A percentile compares a stretch with the other conserved stretches of the same genome.
phyloP scores from a whole-genome alignment of 2,329 filamentous ascomycete species.

The Venturia pyrina region DNA sequence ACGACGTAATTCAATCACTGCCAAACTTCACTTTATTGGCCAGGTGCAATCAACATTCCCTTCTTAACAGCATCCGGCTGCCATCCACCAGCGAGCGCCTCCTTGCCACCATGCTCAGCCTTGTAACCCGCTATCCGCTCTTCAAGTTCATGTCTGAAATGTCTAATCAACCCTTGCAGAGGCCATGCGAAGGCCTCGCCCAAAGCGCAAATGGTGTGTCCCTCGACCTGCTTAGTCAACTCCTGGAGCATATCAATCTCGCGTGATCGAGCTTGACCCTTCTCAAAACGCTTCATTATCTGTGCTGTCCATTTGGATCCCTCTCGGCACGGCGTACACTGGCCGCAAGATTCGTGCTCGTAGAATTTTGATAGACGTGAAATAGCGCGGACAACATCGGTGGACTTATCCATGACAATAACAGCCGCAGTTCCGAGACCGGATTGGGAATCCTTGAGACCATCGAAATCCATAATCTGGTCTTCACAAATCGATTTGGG shows the following conservation, averaged over 20 bases:
- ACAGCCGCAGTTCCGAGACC: slow-evolving; percentile 95
- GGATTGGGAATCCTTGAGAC: slow-evolving; percentile 92
- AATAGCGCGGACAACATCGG: slow-evolving; percentile 91
- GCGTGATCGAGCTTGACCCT: slow-evolving; percentile 73
- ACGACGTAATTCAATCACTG: background rate
- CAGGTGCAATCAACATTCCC: slow-evolving; percentile 78
- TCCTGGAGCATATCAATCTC: slow-evolving; percentile 99
- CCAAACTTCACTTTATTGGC: slow-evolving; percentile 51
- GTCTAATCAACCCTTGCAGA: slow-evolving; percentile 92
- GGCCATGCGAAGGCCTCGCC: slow-evolving; percentile 99
- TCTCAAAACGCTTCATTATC: slow-evolving; percentile 96
- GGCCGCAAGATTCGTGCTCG: slow-evolving; percentile 94
- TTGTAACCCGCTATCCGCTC: slow-evolving; percentile 74
- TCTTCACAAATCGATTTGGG: slow-evolving; percentile 86
- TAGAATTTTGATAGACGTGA: slow-evolving; percentile 92
- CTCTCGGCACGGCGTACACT: slow-evolving; percentile 99
- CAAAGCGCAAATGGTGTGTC: slow-evolving; percentile 95
- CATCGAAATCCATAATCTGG: slow-evolving; percentile 98
- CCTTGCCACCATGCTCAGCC: slow-evolving; percentile 57
- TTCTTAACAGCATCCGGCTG: slow-evolving; percentile 61
- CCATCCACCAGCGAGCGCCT: slow-evolving; percentile 82
- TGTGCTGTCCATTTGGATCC: slow-evolving; percentile 98
- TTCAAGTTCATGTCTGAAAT: slow-evolving; percentile 95
- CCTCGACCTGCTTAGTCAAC: slow-evolving; percentile 98
- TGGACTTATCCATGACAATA: slow-evolving; percentile 98